Evolutionary conservation across 108 stramenopile genomes (phyloP), one percentile per base, ranked within the genome.

Genomic region (Cyclotella cryptica): DNA sequence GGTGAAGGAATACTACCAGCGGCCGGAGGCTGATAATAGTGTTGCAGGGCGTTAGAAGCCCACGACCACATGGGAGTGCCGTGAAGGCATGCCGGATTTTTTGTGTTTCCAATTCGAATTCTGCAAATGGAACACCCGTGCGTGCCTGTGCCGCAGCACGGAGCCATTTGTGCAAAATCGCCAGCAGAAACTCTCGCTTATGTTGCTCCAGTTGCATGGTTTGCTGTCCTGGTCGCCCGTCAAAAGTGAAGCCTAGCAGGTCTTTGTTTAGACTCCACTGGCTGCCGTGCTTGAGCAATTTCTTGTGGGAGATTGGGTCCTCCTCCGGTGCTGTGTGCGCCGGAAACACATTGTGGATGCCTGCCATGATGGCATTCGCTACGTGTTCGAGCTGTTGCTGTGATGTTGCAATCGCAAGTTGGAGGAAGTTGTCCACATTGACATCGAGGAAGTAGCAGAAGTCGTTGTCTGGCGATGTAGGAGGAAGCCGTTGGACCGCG

Each of bases 391-490:
- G 18, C 35, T 60, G 49, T 19, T 77, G 81, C 60, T 88, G 84
- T 28, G 66, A 68, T 14, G 13, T 12, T 27, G 47, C 18, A 15
- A 68, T 68, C 17, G 60, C 78, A n/a, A 69, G 13, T 1, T 11
- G 49, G 45, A 81, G 58, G 49, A 79, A 82, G 59, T 88, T 84
- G 67, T 88, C 87, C 10, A 85, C 78, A 61, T 74, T 83, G 3
- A 88, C 71, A 24, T 88, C 81, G 18, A 60, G 53, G 24, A 27
- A 13, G 27, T 68, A 68, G 26, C 39, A 5, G 11, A 68, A 10
- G 27, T 13, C 44, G 6, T 44, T n/a, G n/a, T 45, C 30, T n/a
- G 4, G 15, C 7, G 43, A 5, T 43, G 41, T 10, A n/a, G 41
- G n/a, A 26, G 60, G 55, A 10, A 22, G 10, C 17, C 11, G 21